Evolutionary conservation across 345 rosid species (phyloP), one percentile per base, ranked within the genome.

Genomic region (Gossypium anomalum): DNA sequence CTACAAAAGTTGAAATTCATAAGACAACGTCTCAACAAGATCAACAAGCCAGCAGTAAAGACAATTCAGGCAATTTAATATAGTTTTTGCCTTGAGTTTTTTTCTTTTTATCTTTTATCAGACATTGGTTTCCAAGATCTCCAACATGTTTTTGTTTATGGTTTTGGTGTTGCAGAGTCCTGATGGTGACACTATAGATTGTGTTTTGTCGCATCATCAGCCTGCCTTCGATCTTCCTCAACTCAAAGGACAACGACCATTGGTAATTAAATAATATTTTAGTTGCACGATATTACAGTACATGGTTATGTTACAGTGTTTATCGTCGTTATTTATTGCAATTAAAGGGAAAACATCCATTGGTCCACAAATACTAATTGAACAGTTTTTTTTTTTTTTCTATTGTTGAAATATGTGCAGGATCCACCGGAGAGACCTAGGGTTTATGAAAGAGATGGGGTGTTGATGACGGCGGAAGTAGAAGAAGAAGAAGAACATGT

Each of bases 171-270:
- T 79, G 64, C 92, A 96, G 99, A 93, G 93, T 74, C 87, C 94
- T 27, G 92, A 90, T 75, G 97, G 98, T 56, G 99, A 96, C 84
- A 62, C 75, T 10, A 86, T 96, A 82, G 99, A 90, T 70, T 96
- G 99, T 78, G 91, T 96, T 49, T 49, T 80, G 59, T 77, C 89
- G 77, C 94, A 96, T 82, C 86, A 82, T 14, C 99, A 96, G 68
- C 97, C 89, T 7, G 99, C 98, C 73, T 96, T 93, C 10, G 98
- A 96, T 84, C 97, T 92, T 83, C 93, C 97, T 45, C 76, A 79
- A 48, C 76, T 96, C 74, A 83, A 80, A 55, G 98, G 98, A 48
- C 86, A 88, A 34, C 85, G 64, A 51, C 97, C 97, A 67, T 53
- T 86, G 92, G 99, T 93, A 87, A 15, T 12, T 61, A 27, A 13